Base-by-base conservation (phyloP, 2,329 filamentous ascomycete genomes). In the Claviceps quebecensis region DNA sequence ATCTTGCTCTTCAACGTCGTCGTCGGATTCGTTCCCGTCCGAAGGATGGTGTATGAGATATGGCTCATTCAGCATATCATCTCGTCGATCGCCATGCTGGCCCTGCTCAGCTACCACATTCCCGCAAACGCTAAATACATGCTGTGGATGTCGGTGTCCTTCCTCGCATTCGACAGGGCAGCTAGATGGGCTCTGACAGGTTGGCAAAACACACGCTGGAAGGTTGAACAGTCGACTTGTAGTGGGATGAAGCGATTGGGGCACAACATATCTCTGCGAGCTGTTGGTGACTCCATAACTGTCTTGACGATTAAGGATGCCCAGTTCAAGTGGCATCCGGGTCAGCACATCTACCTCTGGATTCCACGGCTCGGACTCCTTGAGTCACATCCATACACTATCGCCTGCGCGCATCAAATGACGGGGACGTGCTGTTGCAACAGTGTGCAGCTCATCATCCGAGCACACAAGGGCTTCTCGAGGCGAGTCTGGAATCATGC, bases 41-140 rank as follows among this genome's bases (percentile, higher is more conserved):
- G 84, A 5, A 73, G 78, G n/a, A 70, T 81, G 67, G 73, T 74
- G 6, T 87, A 87, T 61, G 84, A 87, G 66, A 54, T 85, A 0
- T 87, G 86, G 60, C 75, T 87, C 16, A 57, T 80, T 3, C 84
- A 87, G 63, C 84, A 87, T 61, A 67, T 86, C 26, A 62, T 77
- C 16, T 76, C 79, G 3, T 80, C 80, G 52, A 70, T 76, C 34
- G 60, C 82, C 23, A 76, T 87, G 58, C 66, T 86, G 39, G 83
- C 77, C 67, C 69, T 84, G 41, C 64, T 86, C 9, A 79, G 82
- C 58, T 66, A 74, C 39, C 83, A 87, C 61, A 73, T 84, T 3
- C 83, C 83, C 1, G 59, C 60, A 7, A 74, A 76, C 47, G 76
- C 81, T 6, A 70, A 68, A 29, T 78, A 79, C 60, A 80, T 83